Percentiles rank a stretch among this genome's conserved stretches.
These are phyloP conservation scores for Corymbia calophylla DNA, from an alignment of 441 rosid species.

Conservation along the genomic window DNA sequence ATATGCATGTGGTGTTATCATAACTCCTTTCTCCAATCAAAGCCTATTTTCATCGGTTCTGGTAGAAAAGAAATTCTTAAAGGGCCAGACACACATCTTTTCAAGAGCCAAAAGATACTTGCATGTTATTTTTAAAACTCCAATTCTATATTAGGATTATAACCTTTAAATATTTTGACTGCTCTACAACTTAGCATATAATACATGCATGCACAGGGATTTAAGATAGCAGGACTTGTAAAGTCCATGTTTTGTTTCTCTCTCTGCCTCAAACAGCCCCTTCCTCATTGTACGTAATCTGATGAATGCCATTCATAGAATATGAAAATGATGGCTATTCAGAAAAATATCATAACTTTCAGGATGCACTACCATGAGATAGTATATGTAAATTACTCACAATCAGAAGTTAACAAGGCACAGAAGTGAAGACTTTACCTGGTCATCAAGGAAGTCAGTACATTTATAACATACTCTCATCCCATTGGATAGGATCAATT, in stretches of 20 bases:
- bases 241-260: neutral
- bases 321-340: neutral
- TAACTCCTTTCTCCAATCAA: neutral
- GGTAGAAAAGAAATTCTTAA: neutral
- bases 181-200: neutral
- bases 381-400: neutral
- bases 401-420: neutral
- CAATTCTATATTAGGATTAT: neutral
- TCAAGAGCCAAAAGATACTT: neutral
- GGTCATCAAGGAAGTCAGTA: conserved; percentile 91
- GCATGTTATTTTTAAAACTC: neutral
- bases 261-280: neutral
- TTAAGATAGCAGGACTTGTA: neutral
- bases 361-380: neutral
- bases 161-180: neutral
- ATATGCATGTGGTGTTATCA: neutral
- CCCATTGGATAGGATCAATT: conserved; percentile 81
- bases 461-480: conserved; percentile 84
- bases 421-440: conserved; percentile 38
- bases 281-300: neutral
- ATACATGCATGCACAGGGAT: neutral
- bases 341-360: neutral
- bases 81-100: neutral
- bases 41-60: neutral
- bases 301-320: neutral